A percentile compares a stretch with the other conserved stretches of the same genome.
Evolutionary conservation across 208 protist genomes (phyloP).

Genomic region (Phytomonas serpens): DNA sequence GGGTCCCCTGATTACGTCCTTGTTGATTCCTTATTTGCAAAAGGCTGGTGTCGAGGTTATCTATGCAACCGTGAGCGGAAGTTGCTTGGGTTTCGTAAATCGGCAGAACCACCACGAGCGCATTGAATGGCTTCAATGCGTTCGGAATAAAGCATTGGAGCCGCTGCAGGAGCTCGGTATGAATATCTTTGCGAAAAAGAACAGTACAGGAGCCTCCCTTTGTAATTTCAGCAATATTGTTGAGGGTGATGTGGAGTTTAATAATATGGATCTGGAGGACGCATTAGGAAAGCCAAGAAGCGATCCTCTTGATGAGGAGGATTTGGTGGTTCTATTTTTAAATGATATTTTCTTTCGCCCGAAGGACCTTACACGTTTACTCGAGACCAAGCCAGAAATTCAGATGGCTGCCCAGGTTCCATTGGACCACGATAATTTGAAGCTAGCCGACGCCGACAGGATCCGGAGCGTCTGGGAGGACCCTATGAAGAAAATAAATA

Average conservation of each 20-base stretch:
- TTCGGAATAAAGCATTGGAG: slow-evolving; percentile 65
- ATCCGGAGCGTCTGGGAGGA: too few species aligned
- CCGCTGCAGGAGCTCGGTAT: slow-evolving; percentile 57
- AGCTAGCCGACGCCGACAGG: too few species aligned
- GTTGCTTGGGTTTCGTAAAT: slow-evolving; percentile 32
- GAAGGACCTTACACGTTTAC: slow-evolving; percentile 41
- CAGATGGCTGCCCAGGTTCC: slow-evolving; percentile 10
- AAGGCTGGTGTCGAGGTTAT: slow-evolving; percentile 29
- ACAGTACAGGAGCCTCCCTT: neutral
- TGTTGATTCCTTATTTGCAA: slow-evolving; percentile 53
- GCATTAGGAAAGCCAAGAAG: neutral
- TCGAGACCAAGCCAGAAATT: slow-evolving; percentile 43
- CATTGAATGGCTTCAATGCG: slow-evolving; percentile 79
- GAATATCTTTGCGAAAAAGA: slow-evolving; percentile 21
- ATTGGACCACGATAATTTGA: slow-evolving; percentile 17
- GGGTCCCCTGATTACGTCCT: slow-evolving; percentile 21
- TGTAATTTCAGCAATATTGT: neutral
- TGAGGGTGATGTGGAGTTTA: neutral
- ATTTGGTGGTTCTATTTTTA: slow-evolving; percentile 65
- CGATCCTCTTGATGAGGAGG: slow-evolving; percentile 14
- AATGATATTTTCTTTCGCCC: slow-evolving; percentile 76
- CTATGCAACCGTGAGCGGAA: slow-evolving; percentile 37
- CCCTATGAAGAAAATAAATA: neutral
- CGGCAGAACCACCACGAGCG: slow-evolving; percentile 38
- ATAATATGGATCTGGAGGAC: neutral